Base-by-base conservation (phyloP, 2,329 filamentous ascomycete genomes). In the Pseudogymnoascus sp. region DNA sequence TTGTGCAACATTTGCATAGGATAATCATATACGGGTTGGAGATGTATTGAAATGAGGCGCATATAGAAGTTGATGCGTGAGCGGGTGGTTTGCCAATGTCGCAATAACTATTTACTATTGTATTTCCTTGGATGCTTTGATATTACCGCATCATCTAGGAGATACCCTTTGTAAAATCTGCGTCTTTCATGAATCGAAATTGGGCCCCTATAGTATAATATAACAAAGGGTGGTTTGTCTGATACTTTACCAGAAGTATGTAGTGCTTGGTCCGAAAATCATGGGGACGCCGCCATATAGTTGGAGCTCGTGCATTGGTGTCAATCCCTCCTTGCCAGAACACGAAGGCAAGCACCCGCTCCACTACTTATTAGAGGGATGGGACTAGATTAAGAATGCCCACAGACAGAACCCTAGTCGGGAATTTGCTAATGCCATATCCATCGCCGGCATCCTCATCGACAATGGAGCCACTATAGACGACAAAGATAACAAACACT, bases 1-100 rank as follows among this genome's bases (percentile, higher is more conserved):
- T 62, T 55, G 68, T 59, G 19, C 23, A 19, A 52, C 45, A 6
- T 52, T 52, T 52, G 45, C 45, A 6, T 52, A 52, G 26, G 26
- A 16, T 26, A n/a, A 31, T 11, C 45, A 6, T 14, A 8, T 12
- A 11, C 1, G 14, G 7, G 14, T 31, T 16, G 14, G 8, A 31
- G 14, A 52, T 2, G 4, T 2, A 52, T 45, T 26, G 21, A 3
- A 21, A n/a, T 6, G 12, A 39, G n/a, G 37, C 37, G n/a, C 37
- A 33, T 33, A 11, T 33, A 33, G 2, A 26, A n/a, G 19, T 26
- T 7, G 21, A 26, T 45, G 21, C 1, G 6, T n/a, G 21, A n/a
- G 21, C 4, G 12, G 21, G 12, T 45, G 6, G 12, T n/a, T n/a
- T 19, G 5, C 6, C 6, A n/a, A n/a, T 14, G 21, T 26, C 21